Evolutionary conservation across 2,329 filamentous ascomycete genomes (phyloP), one percentile per base, ranked within the genome.

Genomic region (Macrophomina phaseolina): DNA sequence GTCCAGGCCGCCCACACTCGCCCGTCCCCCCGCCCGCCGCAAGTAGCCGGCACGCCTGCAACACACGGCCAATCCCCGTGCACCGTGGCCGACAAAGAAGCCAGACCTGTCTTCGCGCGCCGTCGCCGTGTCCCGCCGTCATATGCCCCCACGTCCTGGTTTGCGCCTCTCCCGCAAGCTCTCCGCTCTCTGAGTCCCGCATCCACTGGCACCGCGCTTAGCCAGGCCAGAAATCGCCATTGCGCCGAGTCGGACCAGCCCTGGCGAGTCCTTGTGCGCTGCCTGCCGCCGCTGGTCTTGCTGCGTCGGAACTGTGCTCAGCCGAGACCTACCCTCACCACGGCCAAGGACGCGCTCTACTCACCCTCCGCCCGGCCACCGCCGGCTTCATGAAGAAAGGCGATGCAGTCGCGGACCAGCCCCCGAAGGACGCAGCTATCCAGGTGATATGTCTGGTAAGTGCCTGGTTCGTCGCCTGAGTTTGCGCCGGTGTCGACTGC

Each of bases 391-490:
- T 82, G 80, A 81, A 78, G 75, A 78, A 78, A 67, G 69, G 69
- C 67, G 76, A 81, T 73, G 78, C 74, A 32, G 67, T 66, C 30
- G 67, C 71, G 64, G 74, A 72, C 68, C 73, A 78, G 69, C 71
- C 74, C 69, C 75, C 71, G 67, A 76, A 72, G 68, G 78, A 76
- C 70, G 76, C 78, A 67, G 78, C 78, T 36, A 78, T 84, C 51
- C 82, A 84, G 72, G 81, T 84, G 16, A 82, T 84, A 63, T 84
- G 82, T 74, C 75, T 84, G 73, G 78, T 80, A 71, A 70, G 78
- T 78, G 32, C 34, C 40, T 53, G 61, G 49, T 56, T 45, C 16
- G 56, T 45, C 23, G 53, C 6, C 32, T 45, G 53, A 58, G 34
- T n/a, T 42, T 61, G 56, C 40, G 56, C 42, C 40, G 14, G 30